Evolutionary conservation across 169 alveolate genomes (phyloP), one percentile per base, ranked within the genome.

Genomic region (Plasmodium fragile): DNA sequence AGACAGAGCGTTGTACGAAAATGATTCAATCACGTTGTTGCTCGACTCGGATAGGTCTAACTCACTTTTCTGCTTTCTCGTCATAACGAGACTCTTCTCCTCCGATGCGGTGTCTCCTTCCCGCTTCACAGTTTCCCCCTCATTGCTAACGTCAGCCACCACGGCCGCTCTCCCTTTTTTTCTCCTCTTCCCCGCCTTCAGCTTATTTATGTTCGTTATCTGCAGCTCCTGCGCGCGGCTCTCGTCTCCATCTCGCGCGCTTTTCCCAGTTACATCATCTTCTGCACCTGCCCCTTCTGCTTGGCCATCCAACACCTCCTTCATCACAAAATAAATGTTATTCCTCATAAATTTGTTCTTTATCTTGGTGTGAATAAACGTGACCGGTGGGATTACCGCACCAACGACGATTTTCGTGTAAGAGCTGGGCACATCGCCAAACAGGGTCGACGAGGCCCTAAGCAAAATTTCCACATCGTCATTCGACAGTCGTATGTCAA

Each of bases 401-500:
- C 85, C 85, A 13, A 91, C 72, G 1, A 13, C 22, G 32, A 81
- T 81, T 39, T 91, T 81, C 2, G 84, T 79, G 77, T 30, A 80
- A 11, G 92, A 49, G 73, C 94, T 91, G 30, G 94, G 92, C 6
- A 36, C 69, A 81, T 91, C 94, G 39, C 94, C 94, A 53, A 91
- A 91, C 49, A 91, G 83, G 18, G 94, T 91, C 30, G 92, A 79
- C 22, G 92, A 91, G 10, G 92, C 94, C 16, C 45, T 91, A 41
- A 91, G 77, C 49, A 91, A 81, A 69, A 91, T 91, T 53, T 91
- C 94, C 25, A 91, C 84, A 65, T 91, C 94, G 36, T 91, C 92
- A 79, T 81, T 91, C 36, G 94, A 91, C 77, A 91, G 55, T 30
- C 94, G 82, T 25, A 91, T 91, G 59, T 91, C 91, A 81, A 91